Percentiles rank a stretch among this genome's conserved stretches.
Conservation (phyloP, 805 yeast species). For the Priceomyces medius region DNA sequence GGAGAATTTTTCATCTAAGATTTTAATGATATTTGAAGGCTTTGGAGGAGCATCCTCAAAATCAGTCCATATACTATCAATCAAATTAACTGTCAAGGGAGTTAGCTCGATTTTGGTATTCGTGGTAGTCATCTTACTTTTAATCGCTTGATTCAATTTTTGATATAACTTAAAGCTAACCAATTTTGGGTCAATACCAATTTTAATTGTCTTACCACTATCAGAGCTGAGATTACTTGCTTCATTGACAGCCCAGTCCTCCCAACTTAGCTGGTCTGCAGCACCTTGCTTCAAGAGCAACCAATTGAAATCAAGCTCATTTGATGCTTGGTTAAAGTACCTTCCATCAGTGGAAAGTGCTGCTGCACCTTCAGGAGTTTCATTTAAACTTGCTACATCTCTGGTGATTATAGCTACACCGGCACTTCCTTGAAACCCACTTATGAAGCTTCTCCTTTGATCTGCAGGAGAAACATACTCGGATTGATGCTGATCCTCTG, state of each 20-base stretch:
- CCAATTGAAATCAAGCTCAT: conserved; percentile 64
- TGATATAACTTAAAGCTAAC: conserved; percentile 37
- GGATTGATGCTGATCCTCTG: conserved; percentile 65
- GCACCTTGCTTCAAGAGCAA: conserved; percentile 52
- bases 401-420: conserved; percentile 60
- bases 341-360: conserved; percentile 62
- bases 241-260: conserved; percentile 54
- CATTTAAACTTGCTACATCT: conserved; percentile 50
- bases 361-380: conserved; percentile 53
- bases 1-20: conserved; percentile 52
- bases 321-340: conserved; percentile 57
- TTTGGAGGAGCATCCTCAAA: conserved; percentile 61
- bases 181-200: conserved; percentile 53
- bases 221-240: conserved; percentile 51
- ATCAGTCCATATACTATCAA: conserved; percentile 71
- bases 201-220: conserved; percentile 35
- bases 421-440: conserved; percentile 62
- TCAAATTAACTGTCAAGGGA: conserved; percentile 57
- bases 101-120: conserved; percentile 41
- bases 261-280: conserved; percentile 53
- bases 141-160: conserved; percentile 30
- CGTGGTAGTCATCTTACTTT: conserved; percentile 20
- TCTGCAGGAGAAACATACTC: conserved; percentile 56
- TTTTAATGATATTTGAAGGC: conserved; percentile 50
- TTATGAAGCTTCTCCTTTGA: conserved; percentile 54